These are phyloP conservation scores for Populus simonii DNA, from an alignment of 345 rosid species.

Conservation along the genomic window DNA sequence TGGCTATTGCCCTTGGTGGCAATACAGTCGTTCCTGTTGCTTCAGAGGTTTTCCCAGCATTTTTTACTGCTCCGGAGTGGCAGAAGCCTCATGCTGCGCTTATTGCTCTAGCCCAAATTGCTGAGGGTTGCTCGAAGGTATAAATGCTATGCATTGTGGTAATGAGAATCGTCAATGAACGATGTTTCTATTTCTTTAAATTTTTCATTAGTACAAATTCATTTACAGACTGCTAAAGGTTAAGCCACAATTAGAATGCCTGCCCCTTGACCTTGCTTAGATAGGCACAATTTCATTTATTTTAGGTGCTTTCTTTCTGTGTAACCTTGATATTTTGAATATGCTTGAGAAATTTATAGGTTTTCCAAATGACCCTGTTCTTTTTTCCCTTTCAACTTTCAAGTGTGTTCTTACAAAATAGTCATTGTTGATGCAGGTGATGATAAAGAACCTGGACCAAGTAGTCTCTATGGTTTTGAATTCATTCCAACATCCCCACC, in stretches of 20 bases:
- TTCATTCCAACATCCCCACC: slow-evolving; percentile 82
- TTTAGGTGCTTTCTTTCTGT: slow-evolving; percentile 61
- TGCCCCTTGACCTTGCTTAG: too few relatives aligned
- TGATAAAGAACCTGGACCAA: slow-evolving; percentile 85
- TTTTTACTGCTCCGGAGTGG: slow-evolving; percentile 91
- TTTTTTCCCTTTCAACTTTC: not conserved
- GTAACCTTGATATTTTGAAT: too few relatives aligned
- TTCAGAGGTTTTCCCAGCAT: slow-evolving; percentile 81
- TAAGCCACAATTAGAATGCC: too few relatives aligned
- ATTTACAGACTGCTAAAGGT: too few relatives aligned
- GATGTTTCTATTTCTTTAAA: not conserved
- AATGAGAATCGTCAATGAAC: not conserved
- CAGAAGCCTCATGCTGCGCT: slow-evolving; percentile 95
- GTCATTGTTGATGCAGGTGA: slow-evolving; percentile 67
- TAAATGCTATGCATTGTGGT: not conserved
- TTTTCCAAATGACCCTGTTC: not conserved
- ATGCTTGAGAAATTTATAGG: too few relatives aligned
- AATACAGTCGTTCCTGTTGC: slow-evolving; percentile 97
- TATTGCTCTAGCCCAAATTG: slow-evolving; percentile 96
- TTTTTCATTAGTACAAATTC: not conserved
- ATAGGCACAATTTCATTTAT: too few relatives aligned
- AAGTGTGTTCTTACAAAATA: too few relatives aligned
- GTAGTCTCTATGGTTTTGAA: slow-evolving; percentile 80
- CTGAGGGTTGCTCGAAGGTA: slow-evolving; percentile 99
- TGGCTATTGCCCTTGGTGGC: slow-evolving; percentile 92